Evolutionary conservation across 176 grass and related monocot genomes (phyloP).

Genomic region (Juncus inflexus): DNA sequence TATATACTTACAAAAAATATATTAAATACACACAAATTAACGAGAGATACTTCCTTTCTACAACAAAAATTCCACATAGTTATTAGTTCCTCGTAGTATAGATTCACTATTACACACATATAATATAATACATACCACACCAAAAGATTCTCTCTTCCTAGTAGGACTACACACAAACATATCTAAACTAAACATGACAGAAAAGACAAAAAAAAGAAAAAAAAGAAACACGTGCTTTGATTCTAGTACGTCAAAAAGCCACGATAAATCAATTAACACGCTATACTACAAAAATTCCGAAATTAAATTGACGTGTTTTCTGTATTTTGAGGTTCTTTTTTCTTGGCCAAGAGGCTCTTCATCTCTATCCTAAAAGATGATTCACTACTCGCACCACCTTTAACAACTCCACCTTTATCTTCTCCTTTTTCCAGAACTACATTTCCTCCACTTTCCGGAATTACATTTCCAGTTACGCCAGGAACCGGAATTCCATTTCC

Average conservation of each 20-base stretch:
- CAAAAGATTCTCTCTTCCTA: too few relatives aligned
- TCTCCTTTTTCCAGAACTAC: neutral
- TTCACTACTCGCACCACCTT: neutral
- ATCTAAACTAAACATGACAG: neutral
- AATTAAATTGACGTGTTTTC: neutral
- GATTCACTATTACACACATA: too few relatives aligned
- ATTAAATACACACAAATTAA: too few relatives aligned
- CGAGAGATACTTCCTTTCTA: too few relatives aligned
- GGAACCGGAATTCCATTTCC: neutral
- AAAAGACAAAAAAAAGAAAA: neutral
- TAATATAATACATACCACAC: too few relatives aligned
- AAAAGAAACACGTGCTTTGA: neutral
- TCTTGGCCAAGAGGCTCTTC: constrained; percentile 11
- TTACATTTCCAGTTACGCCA: neutral
- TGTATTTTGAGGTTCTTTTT: neutral
- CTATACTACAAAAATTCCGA: neutral
- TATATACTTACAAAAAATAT: too few relatives aligned
- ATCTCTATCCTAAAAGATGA: constrained; percentile 29
- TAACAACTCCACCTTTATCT: neutral
- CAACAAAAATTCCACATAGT: too few relatives aligned
- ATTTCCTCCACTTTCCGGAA: neutral
- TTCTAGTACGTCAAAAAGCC: neutral
- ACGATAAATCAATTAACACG: neutral
- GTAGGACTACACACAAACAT: neutral
- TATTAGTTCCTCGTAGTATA: too few relatives aligned